These are phyloP conservation scores for Curvularia sp. DNA, from an alignment of 2,329 filamentous ascomycete species.

Conservation along the genomic window DNA sequence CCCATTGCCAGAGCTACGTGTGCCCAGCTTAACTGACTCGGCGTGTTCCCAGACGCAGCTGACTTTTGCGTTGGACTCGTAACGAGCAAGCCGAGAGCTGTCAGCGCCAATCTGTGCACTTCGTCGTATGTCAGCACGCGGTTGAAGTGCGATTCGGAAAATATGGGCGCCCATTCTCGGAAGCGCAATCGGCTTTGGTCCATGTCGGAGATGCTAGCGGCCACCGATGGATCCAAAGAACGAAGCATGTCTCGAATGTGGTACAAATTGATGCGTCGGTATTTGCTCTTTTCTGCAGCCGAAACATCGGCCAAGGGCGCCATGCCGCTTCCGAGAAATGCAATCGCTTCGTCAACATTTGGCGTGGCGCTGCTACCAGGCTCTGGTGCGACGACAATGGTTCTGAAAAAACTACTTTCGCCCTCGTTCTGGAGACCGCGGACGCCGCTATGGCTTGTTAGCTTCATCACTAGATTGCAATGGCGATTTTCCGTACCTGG, in stretches of 20 bases:
- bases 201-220: conserved; percentile 35
- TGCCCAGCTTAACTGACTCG: conserved; percentile 46
- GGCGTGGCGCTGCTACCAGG: conserved; percentile 18
- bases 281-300: conserved; percentile 34
- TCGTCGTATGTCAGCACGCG: conserved; percentile 66
- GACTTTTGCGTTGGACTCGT: conserved; percentile 23
- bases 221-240: conserved; percentile 50
- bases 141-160: conserved; percentile 46
- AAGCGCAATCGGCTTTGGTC: conserved; percentile 28
- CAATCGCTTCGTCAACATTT: conserved; percentile 23
- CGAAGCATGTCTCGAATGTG: conserved; percentile 70
- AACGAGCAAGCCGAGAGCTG: conserved; percentile 56
- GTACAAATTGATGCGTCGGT: conserved; percentile 65
- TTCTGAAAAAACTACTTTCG: conserved; percentile 44
- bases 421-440: conserved; percentile 55
- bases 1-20: conserved; percentile 54
- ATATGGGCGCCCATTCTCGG: conserved; percentile 30
- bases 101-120: conserved; percentile 66
- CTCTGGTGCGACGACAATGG: conserved; percentile 44
- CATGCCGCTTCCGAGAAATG: conserved; percentile 14
- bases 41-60: conserved; percentile 4
- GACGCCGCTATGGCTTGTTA: conserved; percentile 45
- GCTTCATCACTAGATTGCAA: background rate
- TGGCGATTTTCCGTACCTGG: conserved; percentile 28
- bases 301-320: conserved; percentile 19